phyloP scores from a whole-genome alignment of 805 yeast genomes.

The Starmerella scarabaei region DNA sequence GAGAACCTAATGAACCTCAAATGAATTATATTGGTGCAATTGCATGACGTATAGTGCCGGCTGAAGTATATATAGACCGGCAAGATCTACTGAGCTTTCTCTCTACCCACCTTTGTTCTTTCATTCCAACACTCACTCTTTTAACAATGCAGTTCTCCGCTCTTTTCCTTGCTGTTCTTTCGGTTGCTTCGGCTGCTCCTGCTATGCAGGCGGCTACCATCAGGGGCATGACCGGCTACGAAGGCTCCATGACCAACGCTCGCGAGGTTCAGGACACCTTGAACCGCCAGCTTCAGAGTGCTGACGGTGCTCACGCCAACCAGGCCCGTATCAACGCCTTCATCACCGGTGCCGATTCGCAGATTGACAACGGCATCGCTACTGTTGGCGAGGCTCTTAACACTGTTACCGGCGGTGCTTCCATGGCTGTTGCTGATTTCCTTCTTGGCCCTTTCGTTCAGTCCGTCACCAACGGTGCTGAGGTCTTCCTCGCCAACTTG shows the following conservation, averaged over 20 bases:
- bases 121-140: not conserved
- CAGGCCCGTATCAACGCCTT: slow-evolving; percentile 14
- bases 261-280: slow-evolving; percentile 10
- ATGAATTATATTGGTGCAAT: not conserved
- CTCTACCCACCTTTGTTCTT: not conserved
- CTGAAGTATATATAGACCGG: too few relatives aligned
- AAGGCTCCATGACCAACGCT: slow-evolving; percentile 11
- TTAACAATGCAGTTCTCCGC: not conserved
- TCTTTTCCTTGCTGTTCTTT: not conserved
- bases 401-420: slow-evolving; percentile 16
- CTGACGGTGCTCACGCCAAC: slow-evolving; percentile 2
- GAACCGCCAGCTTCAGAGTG: slow-evolving; percentile 5
- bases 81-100: too few relatives aligned
- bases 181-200: not conserved
- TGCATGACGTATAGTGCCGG: not conserved
- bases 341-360: slow-evolving; percentile 27
- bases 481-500: slow-evolving; percentile 21
- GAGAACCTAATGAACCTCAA: not conserved
- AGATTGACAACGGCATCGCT: slow-evolving; percentile 24
- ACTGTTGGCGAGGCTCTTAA: slow-evolving; percentile 15
- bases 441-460: slow-evolving; percentile 26
- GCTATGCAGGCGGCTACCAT: not conserved
- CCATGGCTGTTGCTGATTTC: slow-evolving; percentile 15
- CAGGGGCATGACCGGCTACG: slow-evolving; percentile 1
- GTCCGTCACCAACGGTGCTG: slow-evolving; percentile 26